A percentile compares a stretch with the other conserved stretches of the same genome.
Conservation (phyloP, 2,329 filamentous ascomycete genomes). For the Penicillium freii region DNA sequence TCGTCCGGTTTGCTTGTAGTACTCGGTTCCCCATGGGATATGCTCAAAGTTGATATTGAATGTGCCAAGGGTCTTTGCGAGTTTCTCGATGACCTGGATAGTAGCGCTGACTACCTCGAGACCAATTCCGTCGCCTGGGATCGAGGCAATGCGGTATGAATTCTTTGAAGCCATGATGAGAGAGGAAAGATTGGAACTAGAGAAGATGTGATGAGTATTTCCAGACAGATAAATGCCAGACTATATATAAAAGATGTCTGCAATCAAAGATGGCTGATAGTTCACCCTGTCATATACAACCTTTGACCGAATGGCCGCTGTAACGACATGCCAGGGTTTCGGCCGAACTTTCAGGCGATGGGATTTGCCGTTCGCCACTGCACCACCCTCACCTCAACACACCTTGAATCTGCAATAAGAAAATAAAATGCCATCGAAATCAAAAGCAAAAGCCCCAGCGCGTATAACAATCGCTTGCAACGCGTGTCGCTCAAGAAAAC, state of each 20-base stretch:
- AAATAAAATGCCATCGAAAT: conserved; percentile 8
- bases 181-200: background rate
- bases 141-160: conserved; percentile 56
- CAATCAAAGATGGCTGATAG: no score
- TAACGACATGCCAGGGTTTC: background rate
- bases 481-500: conserved; percentile 43
- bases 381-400: background rate
- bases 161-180: conserved; percentile 5
- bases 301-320: background rate
- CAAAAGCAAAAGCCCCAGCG: conserved; percentile 28
- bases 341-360: conserved; percentile 22
- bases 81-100: conserved; percentile 47
- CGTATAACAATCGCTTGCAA: conserved; percentile 45
- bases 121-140: conserved; percentile 64
- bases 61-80: conserved; percentile 44
- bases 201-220: no score
- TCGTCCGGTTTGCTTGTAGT: conserved; percentile 52
- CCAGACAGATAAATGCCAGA: no score
- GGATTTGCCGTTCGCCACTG: no score
- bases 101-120: conserved; percentile 61
- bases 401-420: background rate
- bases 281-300: background rate
- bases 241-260: no score
- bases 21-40: conserved; percentile 40
- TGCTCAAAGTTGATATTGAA: conserved; percentile 53